Evolutionary conservation across 139 green algal genomes (phyloP), one percentile per base, ranked within the genome.

Genomic region (Zygnema circumcarinatum): DNA sequence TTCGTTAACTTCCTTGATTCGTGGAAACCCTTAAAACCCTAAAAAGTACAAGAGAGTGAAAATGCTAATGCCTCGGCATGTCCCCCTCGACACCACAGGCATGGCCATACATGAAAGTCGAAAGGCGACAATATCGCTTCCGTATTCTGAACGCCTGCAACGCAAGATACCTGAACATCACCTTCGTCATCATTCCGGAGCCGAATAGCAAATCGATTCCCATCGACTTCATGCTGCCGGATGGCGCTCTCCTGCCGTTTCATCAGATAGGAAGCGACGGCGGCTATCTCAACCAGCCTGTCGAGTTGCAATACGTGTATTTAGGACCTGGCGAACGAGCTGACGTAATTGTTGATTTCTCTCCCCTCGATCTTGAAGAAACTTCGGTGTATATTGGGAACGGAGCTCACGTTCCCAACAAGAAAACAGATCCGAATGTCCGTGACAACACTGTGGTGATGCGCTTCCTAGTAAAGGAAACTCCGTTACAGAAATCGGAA

Each of bases 91-190:
- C 33, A 53, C 2, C 36, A 56, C 38, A 83, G 79, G 79, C 53
- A 53, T 88, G 72, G 83, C 83, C 83, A 32, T 88, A 54, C 41
- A 7, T 88, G 32, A 41, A 88, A 41, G 83, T 88, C 21, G 29
- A 84, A 36, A 54, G 21, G 32, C 2, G 2, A 33, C 69, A 31
- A 38, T 88, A 88, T 62, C 83, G 83, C 36, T 84, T 88, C 83
- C 40, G 83, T 21, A 73, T 88, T 25, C 41, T 88, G 35, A 88
- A 88, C 41, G 83, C 25, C 29, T 53, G 32, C 69, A 83, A 84
- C 32, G 83, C 83, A 25, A 54, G 83, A 56, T 88, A 78, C 72
- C 33, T 84, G 35, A 83, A 84, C n/a, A 47, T 88, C 21, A 32
- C 32, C 67, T 68, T 88, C 11, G 38, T 31, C 20, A 11, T 75